These are phyloP conservation scores for Globisporangium rhizosaccharum DNA, from an alignment of 352 stramenopile species.

Conservation along the genomic window DNA sequence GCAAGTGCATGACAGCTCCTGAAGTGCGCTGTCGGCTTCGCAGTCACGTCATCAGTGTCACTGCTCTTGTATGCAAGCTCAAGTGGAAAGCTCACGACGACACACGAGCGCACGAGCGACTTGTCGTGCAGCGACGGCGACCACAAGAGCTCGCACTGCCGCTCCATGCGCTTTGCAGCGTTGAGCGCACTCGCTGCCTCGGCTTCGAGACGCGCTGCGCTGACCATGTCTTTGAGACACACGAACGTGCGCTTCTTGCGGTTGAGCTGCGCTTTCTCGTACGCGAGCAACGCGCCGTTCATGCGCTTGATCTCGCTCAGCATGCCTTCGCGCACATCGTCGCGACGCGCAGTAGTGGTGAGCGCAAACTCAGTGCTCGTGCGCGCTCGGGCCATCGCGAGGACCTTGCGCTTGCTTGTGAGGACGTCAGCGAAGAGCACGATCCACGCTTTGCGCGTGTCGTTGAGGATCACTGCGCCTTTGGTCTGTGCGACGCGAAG, in stretches of 20 bases:
- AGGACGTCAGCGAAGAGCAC: constrained; percentile 24
- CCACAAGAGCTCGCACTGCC: constrained; percentile 16
- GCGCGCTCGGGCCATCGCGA: constrained; percentile 11
- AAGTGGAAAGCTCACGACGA: constrained; percentile 30
- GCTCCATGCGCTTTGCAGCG: constrained; percentile 4
- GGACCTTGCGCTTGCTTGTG: constrained; percentile 14
- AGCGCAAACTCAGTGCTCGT: constrained; percentile 12
- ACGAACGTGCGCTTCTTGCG: constrained; percentile 23
- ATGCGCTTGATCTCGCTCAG: constrained; percentile 15
- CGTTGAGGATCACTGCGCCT: constrained; percentile 35
- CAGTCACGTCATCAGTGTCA: not conserved
- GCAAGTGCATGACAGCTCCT: not conserved
- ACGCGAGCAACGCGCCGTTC: constrained; percentile 17
- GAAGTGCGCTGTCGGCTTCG: not conserved
- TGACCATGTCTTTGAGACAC: constrained; percentile 25
- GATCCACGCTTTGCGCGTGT: constrained; percentile 25
- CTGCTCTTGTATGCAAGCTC: constrained; percentile 11
- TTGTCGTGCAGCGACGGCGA: constrained; percentile 11
- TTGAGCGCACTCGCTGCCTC: constrained; percentile 14
- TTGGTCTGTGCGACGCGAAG: constrained; percentile 24
- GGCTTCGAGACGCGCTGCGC: constrained; percentile 17
- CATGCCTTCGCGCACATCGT: constrained; percentile 3
- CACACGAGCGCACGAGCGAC: constrained; percentile 17
- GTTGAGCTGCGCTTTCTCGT: constrained; percentile 33
- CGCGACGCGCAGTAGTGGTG: constrained; percentile 10